Evolutionary conservation across 345 rosid genomes (phyloP).

Genomic region (Xanthoceras sorbifolium): DNA sequence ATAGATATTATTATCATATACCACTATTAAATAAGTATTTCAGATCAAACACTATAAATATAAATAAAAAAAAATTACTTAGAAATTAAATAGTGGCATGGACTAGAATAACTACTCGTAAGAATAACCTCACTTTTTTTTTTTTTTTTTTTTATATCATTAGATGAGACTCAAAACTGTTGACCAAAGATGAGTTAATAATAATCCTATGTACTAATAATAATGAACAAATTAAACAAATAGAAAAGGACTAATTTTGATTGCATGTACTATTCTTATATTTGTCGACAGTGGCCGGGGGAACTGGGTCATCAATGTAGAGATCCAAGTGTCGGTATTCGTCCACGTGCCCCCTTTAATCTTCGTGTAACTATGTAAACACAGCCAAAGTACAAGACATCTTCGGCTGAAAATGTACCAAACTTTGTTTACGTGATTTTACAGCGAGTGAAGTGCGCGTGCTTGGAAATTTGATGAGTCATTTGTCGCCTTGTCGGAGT

Average conservation of each 20-base stretch:
- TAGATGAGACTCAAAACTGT: too few relatives aligned
- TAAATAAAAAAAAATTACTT: neutral
- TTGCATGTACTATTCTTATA: conserved; percentile 3
- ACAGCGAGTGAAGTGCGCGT: conserved; percentile 2
- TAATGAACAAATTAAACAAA: neutral
- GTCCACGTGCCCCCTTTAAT: neutral
- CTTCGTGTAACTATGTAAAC: neutral
- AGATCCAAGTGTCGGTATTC: neutral
- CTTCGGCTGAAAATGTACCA: neutral
- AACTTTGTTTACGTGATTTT: neutral
- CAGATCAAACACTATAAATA: neutral
- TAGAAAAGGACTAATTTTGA: neutral
- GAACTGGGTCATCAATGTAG: neutral
- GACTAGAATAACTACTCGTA: too few relatives aligned
- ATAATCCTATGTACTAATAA: neutral
- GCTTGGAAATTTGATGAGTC: neutral
- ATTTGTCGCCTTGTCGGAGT: neutral
- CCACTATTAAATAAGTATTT: too few relatives aligned
- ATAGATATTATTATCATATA: too few relatives aligned
- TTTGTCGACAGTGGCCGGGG: neutral
- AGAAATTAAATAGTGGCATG: too few relatives aligned
- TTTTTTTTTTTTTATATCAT: too few relatives aligned
- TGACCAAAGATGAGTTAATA: too few relatives aligned
- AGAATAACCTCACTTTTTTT: too few relatives aligned
- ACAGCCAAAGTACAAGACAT: neutral